phyloP scores from a whole-genome alignment of 164 flowering plant genomes.

The Magnolia officinalis region DNA sequence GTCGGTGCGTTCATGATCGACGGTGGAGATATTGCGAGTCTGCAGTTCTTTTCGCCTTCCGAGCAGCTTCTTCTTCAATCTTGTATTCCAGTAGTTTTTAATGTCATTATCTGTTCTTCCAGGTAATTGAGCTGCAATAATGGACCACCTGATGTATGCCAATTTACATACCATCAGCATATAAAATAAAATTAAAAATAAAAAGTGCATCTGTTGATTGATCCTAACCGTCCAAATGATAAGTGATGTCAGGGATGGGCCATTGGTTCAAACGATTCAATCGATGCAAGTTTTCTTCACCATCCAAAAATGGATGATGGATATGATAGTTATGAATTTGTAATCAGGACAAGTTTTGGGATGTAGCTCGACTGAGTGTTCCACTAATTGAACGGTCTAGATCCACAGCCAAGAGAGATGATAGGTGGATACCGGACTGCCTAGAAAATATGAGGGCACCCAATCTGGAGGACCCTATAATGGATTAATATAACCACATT shows the following conservation, averaged over 20 bases:
- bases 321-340: too few species aligned
- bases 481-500: too few species aligned
- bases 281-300: background rate
- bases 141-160: slow-evolving; percentile 68
- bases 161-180: background rate
- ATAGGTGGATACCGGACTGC: too few species aligned
- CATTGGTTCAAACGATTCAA: background rate
- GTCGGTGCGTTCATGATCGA: slow-evolving; percentile 24
- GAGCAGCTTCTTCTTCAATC: slow-evolving; percentile 78
- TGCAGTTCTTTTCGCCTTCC: slow-evolving; percentile 64
- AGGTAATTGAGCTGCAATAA: slow-evolving; percentile 93
- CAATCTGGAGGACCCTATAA: too few species aligned
- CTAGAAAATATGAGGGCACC: too few species aligned
- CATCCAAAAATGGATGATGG: background rate
- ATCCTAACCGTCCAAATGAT: too few species aligned
- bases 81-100: slow-evolving; percentile 97
- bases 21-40: slow-evolving; percentile 16
- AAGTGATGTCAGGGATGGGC: background rate
- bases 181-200: background rate
- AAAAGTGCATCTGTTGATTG: background rate
- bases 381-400: too few species aligned
- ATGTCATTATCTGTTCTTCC: slow-evolving; percentile 97
- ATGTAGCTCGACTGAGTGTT: too few species aligned
- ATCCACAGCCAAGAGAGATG: too few species aligned
- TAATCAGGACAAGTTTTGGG: too few species aligned